These are phyloP conservation scores for Mollisiaceae sp. DNA, from an alignment of 2,329 filamentous ascomycete genomes.

Conservation along the genomic window DNA sequence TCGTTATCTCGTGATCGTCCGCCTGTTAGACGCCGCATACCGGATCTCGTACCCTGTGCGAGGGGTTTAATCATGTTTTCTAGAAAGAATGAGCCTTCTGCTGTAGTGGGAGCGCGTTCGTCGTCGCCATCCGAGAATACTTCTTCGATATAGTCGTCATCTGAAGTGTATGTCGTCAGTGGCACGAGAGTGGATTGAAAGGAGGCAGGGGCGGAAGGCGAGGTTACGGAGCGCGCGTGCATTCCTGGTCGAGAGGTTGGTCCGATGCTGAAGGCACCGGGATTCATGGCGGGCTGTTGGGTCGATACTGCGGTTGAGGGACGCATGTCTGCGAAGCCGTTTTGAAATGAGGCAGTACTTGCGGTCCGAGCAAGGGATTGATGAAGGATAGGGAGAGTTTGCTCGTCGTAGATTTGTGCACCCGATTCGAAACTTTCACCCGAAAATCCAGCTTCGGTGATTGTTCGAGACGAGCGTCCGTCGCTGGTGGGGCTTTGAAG, in stretches of 20 bases:
- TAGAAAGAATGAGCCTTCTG: constrained; percentile 55
- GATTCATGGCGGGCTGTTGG: constrained; percentile 62
- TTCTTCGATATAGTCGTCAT: constrained; percentile 77
- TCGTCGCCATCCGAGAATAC: constrained; percentile 81
- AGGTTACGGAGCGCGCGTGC: constrained; percentile 84
- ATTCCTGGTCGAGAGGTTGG: constrained; percentile 64
- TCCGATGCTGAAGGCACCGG: constrained; percentile 59
- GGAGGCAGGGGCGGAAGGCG: constrained; percentile 66
- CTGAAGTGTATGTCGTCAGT: constrained; percentile 67
- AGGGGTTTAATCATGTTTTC: constrained; percentile 67
- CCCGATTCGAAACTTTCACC: constrained; percentile 72
- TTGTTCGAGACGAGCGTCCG: constrained; percentile 64
- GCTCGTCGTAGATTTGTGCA: constrained; percentile 88
- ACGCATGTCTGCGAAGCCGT: constrained; percentile 78
- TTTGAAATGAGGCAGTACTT: constrained; percentile 79
- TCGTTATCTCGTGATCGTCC: constrained; percentile 47
- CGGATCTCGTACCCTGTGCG: constrained; percentile 60
- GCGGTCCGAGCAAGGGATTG: constrained; percentile 76
- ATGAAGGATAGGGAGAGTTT: constrained; percentile 87
- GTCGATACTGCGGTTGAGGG: constrained; percentile 62
- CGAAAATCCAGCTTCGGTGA: constrained; percentile 68
- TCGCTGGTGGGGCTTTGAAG: constrained; percentile 63
- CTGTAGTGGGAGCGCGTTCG: constrained; percentile 43
- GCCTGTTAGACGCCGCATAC: constrained; percentile 67
- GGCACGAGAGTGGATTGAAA: constrained; percentile 55